A percentile compares a stretch with the other conserved stretches of the same genome.
Conservation (phyloP, 306 rosid genomes). For the Adenanthera pavonina region DNA sequence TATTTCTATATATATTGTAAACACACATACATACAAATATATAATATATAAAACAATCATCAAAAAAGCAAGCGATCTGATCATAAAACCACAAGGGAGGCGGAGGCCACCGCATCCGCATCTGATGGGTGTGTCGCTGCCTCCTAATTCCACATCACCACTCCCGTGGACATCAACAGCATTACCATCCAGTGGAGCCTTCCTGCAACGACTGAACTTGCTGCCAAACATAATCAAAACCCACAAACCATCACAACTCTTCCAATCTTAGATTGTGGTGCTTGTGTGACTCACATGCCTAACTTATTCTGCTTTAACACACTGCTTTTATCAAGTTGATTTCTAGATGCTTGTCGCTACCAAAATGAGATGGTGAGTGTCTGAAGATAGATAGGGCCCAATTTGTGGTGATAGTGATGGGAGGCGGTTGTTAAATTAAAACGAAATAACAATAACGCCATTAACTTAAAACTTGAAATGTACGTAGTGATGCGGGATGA, state of each 20-base stretch:
- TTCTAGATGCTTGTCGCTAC: background rate
- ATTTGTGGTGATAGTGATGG: background rate
- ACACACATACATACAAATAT: slow-evolving; percentile 14
- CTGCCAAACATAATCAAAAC: slow-evolving; percentile 47
- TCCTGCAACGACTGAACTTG: slow-evolving; percentile 53
- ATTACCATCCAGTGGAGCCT: slow-evolving; percentile 53
- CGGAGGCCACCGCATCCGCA: background rate
- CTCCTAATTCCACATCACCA: slow-evolving; percentile 57
- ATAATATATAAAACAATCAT: slow-evolving; percentile 24
- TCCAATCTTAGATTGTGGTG: background rate
- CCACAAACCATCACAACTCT: slow-evolving; percentile 11
- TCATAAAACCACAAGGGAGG: background rate
- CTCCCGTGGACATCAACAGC: slow-evolving; percentile 52
- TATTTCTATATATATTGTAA: slow-evolving; percentile 29
- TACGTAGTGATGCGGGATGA: no score
- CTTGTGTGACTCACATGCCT: no score
- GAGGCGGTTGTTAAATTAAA: background rate
- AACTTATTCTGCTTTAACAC: background rate
- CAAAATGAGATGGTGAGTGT: background rate
- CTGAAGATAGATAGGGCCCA: background rate
- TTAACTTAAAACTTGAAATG: background rate
- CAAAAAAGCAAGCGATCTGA: slow-evolving; percentile 5
- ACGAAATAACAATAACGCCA: background rate
- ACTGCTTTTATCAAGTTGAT: background rate
- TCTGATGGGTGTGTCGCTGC: background rate